Evolutionary conservation across 108 stramenopile species (phyloP), one percentile per base, ranked within the genome.

Genomic region (Schizochytrium sp.): DNA sequence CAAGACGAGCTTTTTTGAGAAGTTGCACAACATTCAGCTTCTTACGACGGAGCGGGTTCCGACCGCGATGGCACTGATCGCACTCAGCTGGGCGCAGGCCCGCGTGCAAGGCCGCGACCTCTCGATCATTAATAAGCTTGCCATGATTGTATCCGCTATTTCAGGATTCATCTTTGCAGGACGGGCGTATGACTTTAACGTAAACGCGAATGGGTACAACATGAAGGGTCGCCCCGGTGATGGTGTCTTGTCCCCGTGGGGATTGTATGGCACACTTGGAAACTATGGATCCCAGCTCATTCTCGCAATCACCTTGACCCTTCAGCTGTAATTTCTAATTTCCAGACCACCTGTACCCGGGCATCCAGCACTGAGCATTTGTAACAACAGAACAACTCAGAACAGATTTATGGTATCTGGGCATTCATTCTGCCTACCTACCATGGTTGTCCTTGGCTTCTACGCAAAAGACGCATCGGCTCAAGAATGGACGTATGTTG

Each of bases 91-190:
- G 64, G 64, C 64, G 64, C 64, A 69, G 64, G 12, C 19, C 64
- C 64, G 64, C 64, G 42, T 69, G 64, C 64, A 69, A 15, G 64
- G 64, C 64, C 64, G 64, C 64, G 64, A 7, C 42, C 64, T 69
- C 12, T 69, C 64, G 42, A 69, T 44, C 42, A 44, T 38, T 8
- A 44, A 44, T 1, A 69, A 69, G 64, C 42, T 44, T 2, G 64
- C 28, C 64, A 69, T 69, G 10, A 38, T 69, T 8, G 12, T 44
- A 44, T 44, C 42, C 64, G 64, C 44, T 44, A 3, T 15, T 15
- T 38, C 64, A 38, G 64, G 42, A 7, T 69, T 44, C 64, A 38
- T 69, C 15, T 69, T 69, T 15, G 64, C 44, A 7, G 12, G 12
- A 38, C 64, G 64, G 42, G 64, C 64, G 42, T 69, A 69, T 15